Evolutionary conservation across 2,329 filamentous ascomycete species (phyloP).

Genomic region (Chalara sp.): DNA sequence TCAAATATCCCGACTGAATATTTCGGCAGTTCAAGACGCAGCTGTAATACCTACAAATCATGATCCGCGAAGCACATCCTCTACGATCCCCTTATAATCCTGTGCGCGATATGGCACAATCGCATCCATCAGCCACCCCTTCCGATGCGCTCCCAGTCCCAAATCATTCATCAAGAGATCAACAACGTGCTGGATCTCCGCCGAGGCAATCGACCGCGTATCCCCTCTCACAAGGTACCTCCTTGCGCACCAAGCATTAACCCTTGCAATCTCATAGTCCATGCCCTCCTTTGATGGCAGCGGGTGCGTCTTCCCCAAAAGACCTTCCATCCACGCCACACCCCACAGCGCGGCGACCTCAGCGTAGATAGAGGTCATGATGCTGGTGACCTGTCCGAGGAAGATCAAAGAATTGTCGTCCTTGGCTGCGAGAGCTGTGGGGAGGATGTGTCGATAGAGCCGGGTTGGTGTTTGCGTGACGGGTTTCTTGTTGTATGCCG

Average conservation of each 20-base stretch:
- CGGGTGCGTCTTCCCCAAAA: conserved; percentile 1
- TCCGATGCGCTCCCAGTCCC: conserved; percentile 3
- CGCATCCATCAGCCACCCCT: conserved; percentile 1
- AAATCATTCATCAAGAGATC: conserved; percentile 8
- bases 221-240: conserved; percentile 1
- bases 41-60: too few relatives aligned
- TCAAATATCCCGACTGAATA: too few relatives aligned
- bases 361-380: conserved; percentile 7
- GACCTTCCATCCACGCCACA: conserved; percentile 8
- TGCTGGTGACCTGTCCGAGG: conserved; percentile 6
- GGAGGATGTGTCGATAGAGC: conserved; percentile 10
- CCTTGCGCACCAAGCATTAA: conserved; percentile 9
- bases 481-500: conserved; percentile 1
- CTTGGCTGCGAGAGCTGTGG: conserved; percentile 6
- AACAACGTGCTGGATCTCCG: conserved; percentile 7
- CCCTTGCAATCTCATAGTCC: conserved; percentile 9
- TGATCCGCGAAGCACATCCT: not conserved
- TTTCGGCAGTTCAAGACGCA: too few relatives aligned
- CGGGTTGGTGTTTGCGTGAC: conserved; percentile 6
- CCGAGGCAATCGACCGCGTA: conserved; percentile 5
- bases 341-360: conserved; percentile 11
- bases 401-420: conserved; percentile 8
- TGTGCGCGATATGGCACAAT: not conserved
- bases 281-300: conserved; percentile 4
- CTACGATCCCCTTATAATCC: conserved; percentile 3